These are phyloP conservation scores for Lactifluus pinguis DNA, from an alignment of 768 basidiomycete species.

Conservation along the genomic window DNA sequence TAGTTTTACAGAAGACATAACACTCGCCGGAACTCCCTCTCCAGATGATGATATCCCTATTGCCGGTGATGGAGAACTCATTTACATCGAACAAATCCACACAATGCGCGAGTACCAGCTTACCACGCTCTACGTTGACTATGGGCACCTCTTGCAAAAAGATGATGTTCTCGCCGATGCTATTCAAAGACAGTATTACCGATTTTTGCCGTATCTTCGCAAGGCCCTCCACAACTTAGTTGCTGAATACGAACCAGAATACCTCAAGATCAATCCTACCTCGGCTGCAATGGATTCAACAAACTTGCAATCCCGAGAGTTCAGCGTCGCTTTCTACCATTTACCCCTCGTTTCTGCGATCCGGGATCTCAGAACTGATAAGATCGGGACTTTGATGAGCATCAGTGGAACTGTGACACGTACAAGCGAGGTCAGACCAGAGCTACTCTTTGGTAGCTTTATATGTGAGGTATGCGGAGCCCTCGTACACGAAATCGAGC, in stretches of 20 bases:
- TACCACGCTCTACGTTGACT: conserved; percentile 96
- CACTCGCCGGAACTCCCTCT: conserved; percentile 70
- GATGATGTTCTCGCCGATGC: conserved; percentile 93
- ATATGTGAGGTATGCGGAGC: conserved; percentile 85
- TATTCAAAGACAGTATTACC: conserved; percentile 91
- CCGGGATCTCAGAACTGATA: conserved; percentile 84
- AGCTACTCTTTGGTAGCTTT: conserved; percentile 88
- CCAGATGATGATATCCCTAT: conserved; percentile 58
- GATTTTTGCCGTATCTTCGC: conserved; percentile 90
- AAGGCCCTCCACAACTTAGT: conserved; percentile 88
- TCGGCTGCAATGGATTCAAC: conserved; percentile 81
- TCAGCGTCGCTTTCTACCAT: conserved; percentile 92
- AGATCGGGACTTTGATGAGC: conserved; percentile 89
- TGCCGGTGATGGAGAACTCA: conserved; percentile 49
- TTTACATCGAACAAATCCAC: conserved; percentile 90
- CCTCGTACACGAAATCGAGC: conserved; percentile 86
- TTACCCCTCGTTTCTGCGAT: conserved; percentile 92
- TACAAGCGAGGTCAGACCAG: conserved; percentile 95
- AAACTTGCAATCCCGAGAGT: conserved; percentile 87
- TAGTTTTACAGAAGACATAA: conserved; percentile 80
- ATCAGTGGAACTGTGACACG: conserved; percentile 97
- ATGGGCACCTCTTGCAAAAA: conserved; percentile 75
- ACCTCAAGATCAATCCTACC: conserved; percentile 88
- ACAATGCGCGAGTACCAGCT: conserved; percentile 92
- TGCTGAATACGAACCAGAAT: conserved; percentile 83